Conservation (phyloP, 2,329 filamentous ascomycete species). For the Coniochaeta ligniaria region DNA sequence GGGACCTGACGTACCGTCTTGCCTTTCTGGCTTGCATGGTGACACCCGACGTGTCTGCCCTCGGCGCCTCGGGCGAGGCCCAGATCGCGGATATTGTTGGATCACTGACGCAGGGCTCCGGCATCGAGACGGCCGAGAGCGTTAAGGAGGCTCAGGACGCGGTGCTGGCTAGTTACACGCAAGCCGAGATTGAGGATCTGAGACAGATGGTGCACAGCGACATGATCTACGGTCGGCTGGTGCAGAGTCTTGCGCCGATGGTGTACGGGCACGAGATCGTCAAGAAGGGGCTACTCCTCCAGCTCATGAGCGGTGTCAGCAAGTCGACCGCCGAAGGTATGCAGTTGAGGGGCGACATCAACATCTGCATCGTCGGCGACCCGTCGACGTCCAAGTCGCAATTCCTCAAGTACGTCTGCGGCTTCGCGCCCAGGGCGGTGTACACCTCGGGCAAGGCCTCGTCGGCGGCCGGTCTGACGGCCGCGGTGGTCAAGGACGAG, state of each 20-base stretch:
- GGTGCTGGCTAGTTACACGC: constrained; percentile 78
- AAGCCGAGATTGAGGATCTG: constrained; percentile 83
- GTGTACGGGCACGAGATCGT: constrained; percentile 97
- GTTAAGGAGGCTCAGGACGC: constrained; percentile 85
- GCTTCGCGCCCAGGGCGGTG: constrained; percentile 89
- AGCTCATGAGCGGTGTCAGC: constrained; percentile 91
- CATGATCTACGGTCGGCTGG: constrained; percentile 87
- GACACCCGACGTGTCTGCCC: constrained; percentile 75
- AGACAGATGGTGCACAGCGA: constrained; percentile 90
- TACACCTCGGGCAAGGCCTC: constrained; percentile 98
- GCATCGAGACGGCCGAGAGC: constrained; percentile 56
- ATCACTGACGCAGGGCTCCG: constrained; percentile 66
- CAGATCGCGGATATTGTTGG: constrained; percentile 80
- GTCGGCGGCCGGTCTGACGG: constrained; percentile 93
- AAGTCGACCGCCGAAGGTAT: constrained; percentile 92
- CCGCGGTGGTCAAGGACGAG: constrained; percentile 94
- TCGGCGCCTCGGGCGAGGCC: constrained; percentile 66
- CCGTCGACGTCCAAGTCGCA: constrained; percentile 97
- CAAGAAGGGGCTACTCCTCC: constrained; percentile 91
- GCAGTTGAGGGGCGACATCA: constrained; percentile 93
- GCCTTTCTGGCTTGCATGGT: constrained; percentile 98
- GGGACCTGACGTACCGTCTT: constrained; percentile 89
- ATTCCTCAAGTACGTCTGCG: constrained; percentile 96
- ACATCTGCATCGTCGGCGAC: constrained; percentile 97
- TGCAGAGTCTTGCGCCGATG: constrained; percentile 92